Evolutionary conservation across 176 grass and related monocot genomes (phyloP).

Genomic region (Oryza officinalis): DNA sequence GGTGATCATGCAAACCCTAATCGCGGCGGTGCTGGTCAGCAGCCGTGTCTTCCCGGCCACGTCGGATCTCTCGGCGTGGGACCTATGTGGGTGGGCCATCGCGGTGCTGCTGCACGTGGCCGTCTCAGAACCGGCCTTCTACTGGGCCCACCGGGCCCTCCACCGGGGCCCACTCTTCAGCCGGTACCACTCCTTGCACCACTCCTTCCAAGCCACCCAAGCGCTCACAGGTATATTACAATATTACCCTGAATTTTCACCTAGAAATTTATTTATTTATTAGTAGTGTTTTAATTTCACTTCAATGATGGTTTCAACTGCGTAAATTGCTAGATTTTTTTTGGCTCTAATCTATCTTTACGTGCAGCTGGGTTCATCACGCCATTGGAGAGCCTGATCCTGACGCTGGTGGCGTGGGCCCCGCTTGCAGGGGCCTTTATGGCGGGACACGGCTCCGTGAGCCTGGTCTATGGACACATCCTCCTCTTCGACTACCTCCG

Average conservation of each 20-base stretch:
- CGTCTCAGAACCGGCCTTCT: conserved; percentile 75
- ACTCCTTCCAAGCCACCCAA: conserved; percentile 66
- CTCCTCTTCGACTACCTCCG: conserved; percentile 65
- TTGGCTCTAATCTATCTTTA: background rate
- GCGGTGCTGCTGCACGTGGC: conserved; percentile 59
- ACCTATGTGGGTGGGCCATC: conserved; percentile 49
- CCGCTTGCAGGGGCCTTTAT: conserved; percentile 65
- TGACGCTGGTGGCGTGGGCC: conserved; percentile 56
- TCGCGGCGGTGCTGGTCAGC: conserved; percentile 45
- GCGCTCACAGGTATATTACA: conserved; percentile 66
- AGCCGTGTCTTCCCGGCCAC: conserved; percentile 36
- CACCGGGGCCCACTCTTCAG: conserved; percentile 62
- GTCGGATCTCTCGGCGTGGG: conserved; percentile 16
- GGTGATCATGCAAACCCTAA: conserved; percentile 69
- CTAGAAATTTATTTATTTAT: background rate
- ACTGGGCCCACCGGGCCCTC: conserved; percentile 62
- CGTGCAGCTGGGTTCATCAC: conserved; percentile 67
- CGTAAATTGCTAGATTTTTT: no score
- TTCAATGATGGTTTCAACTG: background rate
- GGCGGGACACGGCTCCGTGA: conserved; percentile 60
- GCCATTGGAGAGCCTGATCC: conserved; percentile 76
- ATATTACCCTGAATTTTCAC: no score
- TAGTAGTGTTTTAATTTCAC: background rate
- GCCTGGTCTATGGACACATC: conserved; percentile 68
- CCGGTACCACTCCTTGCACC: conserved; percentile 63